phyloP scores from a whole-genome alignment of 2,329 filamentous ascomycete species.

The Apiospora pterosperma region DNA sequence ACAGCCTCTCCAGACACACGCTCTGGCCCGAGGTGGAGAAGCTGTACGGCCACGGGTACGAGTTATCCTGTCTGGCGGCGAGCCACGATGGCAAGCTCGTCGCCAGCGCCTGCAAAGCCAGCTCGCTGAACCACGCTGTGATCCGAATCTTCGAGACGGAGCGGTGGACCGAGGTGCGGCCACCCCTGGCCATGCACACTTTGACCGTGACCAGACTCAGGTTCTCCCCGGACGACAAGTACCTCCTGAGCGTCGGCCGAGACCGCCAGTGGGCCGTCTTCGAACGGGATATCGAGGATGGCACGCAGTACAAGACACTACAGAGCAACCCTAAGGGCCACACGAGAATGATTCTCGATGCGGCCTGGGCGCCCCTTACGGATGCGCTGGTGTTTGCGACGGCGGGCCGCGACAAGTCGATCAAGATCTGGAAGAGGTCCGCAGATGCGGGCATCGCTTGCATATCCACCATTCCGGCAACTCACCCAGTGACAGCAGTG shows the following conservation, averaged over 20 bases:
- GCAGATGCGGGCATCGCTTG: constrained; percentile 40
- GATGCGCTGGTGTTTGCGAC: constrained; percentile 67
- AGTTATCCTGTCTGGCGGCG: constrained; percentile 83
- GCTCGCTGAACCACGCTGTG: constrained; percentile 89
- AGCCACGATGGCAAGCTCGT: constrained; percentile 72
- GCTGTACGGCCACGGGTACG: constrained; percentile 95
- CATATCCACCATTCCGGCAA: constrained; percentile 49
- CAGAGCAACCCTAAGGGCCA: constrained; percentile 80
- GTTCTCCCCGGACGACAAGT: constrained; percentile 72
- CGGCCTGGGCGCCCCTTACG: constrained; percentile 69
- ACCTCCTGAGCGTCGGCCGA: constrained; percentile 82
- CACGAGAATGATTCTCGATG: constrained; percentile 86
- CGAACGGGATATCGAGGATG: constrained; percentile 29
- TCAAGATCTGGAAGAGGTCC: constrained; percentile 63
- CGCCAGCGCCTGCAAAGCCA: constrained; percentile 90
- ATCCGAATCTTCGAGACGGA: constrained; percentile 86
- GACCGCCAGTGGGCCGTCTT: constrained; percentile 92
- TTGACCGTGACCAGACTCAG: constrained; percentile 80
- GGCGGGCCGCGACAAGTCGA: constrained; percentile 82
- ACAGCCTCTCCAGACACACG: constrained; percentile 83
- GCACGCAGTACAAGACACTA: constrained; percentile 50
- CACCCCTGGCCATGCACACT: constrained; percentile 78
- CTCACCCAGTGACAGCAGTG: constrained; percentile 66
- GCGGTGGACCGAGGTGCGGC: constrained; percentile 83
- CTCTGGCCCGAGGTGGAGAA: constrained; percentile 97